Evolutionary conservation across 2,329 filamentous ascomycete genomes (phyloP), one percentile per base, ranked within the genome.

Genomic region (Didymella sp.): DNA sequence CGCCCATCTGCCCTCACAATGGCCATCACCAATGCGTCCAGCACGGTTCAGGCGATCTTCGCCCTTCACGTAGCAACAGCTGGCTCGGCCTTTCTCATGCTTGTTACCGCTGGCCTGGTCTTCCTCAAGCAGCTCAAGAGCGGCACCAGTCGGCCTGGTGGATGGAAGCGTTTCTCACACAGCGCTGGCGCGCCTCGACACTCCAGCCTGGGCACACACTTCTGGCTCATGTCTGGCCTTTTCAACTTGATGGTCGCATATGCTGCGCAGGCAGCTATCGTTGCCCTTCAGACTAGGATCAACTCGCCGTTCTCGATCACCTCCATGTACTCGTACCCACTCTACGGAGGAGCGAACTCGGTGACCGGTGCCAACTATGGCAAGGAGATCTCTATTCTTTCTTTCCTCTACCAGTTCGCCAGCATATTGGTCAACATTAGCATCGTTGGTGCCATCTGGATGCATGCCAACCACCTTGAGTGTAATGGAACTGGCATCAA

Each of bases 401-500:
- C 62, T 2, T 65, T 63, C 38, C 35, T 58, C 4, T 63, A 65
- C 41, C 62, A 65, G 19, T 51, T 54, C n/a, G 61, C 61, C 21
- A 56, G 51, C n/a, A 65, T 65, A 9, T 21, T 65, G 19, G 45
- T 60, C 4, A 60, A 65, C 25, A 42, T 62, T 2, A 47, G 44
- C 51, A 63, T 65, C 6, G 59, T 81, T 13, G 62, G 62, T 24
- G 62, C 61, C 3, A 65, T 65, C 33, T 65, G 62, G 62, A 62
- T 65, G 41, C 47, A 58, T 4, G 59, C 62, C 42, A 65, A 65
- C 49, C 59, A 65, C 31, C n/a, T 65, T 1, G 59, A 65, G 21
- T 59, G 57, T 40, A 65, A 65, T 17, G 59, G 48, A 2, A 62
- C 62, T 3, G 54, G 61, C 0, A 55, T 65, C 8, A 56, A 45